Evolutionary conservation across 2,329 filamentous ascomycete species (phyloP).

Genomic region (Catunica adiposa): DNA sequence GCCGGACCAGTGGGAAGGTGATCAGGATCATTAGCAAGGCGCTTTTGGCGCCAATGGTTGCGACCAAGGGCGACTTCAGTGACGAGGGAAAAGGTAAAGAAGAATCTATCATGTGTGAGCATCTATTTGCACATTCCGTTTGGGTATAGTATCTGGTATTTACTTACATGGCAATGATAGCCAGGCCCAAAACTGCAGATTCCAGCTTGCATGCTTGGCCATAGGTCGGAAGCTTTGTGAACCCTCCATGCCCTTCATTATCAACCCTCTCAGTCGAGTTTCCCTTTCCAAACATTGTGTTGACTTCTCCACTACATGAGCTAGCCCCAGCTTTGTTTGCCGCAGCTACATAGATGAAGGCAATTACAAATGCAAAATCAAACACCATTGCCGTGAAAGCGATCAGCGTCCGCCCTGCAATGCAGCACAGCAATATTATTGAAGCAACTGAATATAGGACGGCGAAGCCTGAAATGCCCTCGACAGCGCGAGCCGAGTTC

Average conservation of each 20-base stretch:
- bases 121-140: background rate
- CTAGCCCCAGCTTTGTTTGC: constrained; percentile 53
- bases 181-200: constrained; percentile 58
- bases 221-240: constrained; percentile 31
- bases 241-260: constrained; percentile 22
- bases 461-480: constrained; percentile 59
- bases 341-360: constrained; percentile 67
- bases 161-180: constrained; percentile 60
- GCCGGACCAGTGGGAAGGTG: constrained; percentile 11
- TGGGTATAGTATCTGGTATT: too few relatives aligned
- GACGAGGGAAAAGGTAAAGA: constrained; percentile 58
- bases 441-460: constrained; percentile 58
- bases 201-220: constrained; percentile 53
- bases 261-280: constrained; percentile 20
- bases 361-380: constrained; percentile 58
- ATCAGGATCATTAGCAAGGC: constrained; percentile 35
- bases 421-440: constrained; percentile 59
- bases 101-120: constrained; percentile 31
- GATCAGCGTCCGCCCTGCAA: constrained; percentile 59
- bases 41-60: constrained; percentile 58
- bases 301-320: constrained; percentile 43
- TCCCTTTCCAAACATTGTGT: constrained; percentile 51
- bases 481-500: constrained; percentile 53
- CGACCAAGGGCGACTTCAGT: constrained; percentile 52
- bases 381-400: constrained; percentile 58